phyloP scores from a whole-genome alignment of 2,329 filamentous ascomycete genomes.

The Parastagonospora avenae region DNA sequence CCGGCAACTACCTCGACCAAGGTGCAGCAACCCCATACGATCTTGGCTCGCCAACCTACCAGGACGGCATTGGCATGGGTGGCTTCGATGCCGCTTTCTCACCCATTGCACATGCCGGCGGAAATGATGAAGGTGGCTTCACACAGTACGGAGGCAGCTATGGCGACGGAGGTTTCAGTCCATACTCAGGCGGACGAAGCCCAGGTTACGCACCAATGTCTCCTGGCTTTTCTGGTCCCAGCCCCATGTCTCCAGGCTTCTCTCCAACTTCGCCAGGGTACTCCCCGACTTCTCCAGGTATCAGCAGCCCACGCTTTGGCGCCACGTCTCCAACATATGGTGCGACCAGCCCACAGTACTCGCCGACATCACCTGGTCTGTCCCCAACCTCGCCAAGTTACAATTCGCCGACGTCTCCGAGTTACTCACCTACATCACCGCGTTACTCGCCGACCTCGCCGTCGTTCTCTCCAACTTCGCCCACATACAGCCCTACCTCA shows the following conservation, averaged over 20 bases:
- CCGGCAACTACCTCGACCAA: slow-evolving; percentile 71
- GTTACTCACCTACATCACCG: slow-evolving; percentile 62
- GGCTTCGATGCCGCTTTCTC: slow-evolving; percentile 68
- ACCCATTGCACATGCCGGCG: slow-evolving; percentile 73
- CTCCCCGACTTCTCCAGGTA: slow-evolving; percentile 70
- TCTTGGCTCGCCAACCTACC: slow-evolving; percentile 66
- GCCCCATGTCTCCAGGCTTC: slow-evolving; percentile 53
- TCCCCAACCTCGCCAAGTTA: slow-evolving; percentile 63
- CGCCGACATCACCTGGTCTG: slow-evolving; percentile 60
- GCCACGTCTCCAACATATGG: slow-evolving; percentile 59
- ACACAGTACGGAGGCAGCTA: slow-evolving; percentile 71
- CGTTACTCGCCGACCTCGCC: slow-evolving; percentile 57
- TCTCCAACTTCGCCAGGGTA: slow-evolving; percentile 45
- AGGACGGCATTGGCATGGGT: slow-evolving; percentile 65
- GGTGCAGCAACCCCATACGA: slow-evolving; percentile 96
- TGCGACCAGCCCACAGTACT: slow-evolving; percentile 64
- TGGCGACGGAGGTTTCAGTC: slow-evolving; percentile 66
- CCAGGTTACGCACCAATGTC: slow-evolving; percentile 55
- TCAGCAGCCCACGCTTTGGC: slow-evolving; percentile 62
- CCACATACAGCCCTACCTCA: slow-evolving; percentile 57
- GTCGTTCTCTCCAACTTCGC: slow-evolving; percentile 53
- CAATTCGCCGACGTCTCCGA: slow-evolving; percentile 56
- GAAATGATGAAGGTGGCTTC: slow-evolving; percentile 61
- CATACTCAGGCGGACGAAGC: slow-evolving; percentile 68
- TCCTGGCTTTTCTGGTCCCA: slow-evolving; percentile 49